phyloP scores from a whole-genome alignment of 2,329 filamentous ascomycete species.

The Sphaceloma murrayae region DNA sequence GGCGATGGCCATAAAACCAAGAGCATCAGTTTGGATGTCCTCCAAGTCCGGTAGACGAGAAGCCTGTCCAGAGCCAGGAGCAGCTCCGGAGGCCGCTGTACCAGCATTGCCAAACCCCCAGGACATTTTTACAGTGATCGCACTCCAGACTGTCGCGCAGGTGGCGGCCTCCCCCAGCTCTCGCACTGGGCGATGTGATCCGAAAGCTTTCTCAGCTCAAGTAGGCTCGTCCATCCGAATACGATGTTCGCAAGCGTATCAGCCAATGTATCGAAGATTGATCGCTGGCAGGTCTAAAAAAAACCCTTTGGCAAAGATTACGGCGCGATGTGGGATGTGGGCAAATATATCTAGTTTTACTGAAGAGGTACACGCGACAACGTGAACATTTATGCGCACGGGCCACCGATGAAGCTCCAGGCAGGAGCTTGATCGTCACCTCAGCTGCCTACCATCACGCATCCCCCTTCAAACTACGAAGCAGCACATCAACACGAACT shows the following conservation, averaged over 20 bases:
- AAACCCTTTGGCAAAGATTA: neutral
- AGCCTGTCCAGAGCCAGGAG: conserved; percentile 25
- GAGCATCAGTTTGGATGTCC: conserved; percentile 70
- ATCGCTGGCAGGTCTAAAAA: too few relatives aligned
- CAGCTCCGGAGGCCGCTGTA: conserved; percentile 33
- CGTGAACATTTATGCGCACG: conserved; percentile 1
- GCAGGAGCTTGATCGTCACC: conserved; percentile 2
- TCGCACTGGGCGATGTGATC: too few relatives aligned
- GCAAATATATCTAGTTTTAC: conserved; percentile 1
- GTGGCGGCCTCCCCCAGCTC: neutral
- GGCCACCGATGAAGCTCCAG: conserved; percentile 7
- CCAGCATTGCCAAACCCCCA: conserved; percentile 51
- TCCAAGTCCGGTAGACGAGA: conserved; percentile 58
- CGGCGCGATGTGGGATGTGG: neutral
- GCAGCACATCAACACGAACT: neutral
- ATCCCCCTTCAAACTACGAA: neutral
- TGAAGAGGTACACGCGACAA: conserved; percentile 11
- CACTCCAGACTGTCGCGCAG: too few relatives aligned
- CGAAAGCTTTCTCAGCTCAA: too few relatives aligned
- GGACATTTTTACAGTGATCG: conserved; percentile 52
- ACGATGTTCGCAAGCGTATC: too few relatives aligned
- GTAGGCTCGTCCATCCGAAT: too few relatives aligned
- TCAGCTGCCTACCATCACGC: conserved; percentile 6
- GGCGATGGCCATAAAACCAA: conserved; percentile 73
- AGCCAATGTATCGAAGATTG: too few relatives aligned